These are phyloP conservation scores for Cyclotella baltica DNA, from an alignment of 108 stramenopile species.

Conservation along the genomic window DNA sequence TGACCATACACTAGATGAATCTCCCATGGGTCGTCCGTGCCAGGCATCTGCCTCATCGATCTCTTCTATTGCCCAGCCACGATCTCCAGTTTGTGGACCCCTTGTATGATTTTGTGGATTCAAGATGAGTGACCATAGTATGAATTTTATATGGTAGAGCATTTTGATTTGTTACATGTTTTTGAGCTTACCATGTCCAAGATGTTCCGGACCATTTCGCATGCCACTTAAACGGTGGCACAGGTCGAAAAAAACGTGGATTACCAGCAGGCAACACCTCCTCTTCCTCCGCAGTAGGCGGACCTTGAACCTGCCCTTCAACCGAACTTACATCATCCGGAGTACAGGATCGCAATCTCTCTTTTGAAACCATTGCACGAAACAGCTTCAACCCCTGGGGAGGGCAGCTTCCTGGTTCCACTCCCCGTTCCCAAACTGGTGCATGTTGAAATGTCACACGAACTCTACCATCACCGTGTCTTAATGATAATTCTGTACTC, in stretches of 20 bases:
- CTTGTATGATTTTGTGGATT: background rate
- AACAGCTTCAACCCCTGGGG: conserved; percentile 86
- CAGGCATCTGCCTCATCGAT: conserved; percentile 86
- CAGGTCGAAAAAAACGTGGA: conserved; percentile 72
- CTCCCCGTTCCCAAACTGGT: conserved; percentile 83
- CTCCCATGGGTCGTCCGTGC: conserved; percentile 74
- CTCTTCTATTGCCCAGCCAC: conserved; percentile 79
- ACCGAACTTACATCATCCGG: conserved; percentile 12
- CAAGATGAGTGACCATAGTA: background rate
- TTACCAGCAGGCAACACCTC: conserved; percentile 59
- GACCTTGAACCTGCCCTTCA: conserved; percentile 49
- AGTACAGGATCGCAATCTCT: conserved; percentile 57
- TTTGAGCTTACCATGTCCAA: conserved; percentile 71
- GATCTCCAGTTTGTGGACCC: conserved; percentile 79
- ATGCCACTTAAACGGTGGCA: conserved; percentile 87
- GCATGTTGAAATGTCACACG: conserved; percentile 88
- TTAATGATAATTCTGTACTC: conserved; percentile 81
- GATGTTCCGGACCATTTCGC: conserved; percentile 80
- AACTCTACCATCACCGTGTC: conserved; percentile 79
- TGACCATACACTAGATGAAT: conserved; percentile 66
- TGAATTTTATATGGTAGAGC: background rate
- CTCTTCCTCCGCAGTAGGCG: conserved; percentile 75
- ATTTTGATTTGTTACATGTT: background rate
- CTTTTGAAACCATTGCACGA: conserved; percentile 74
- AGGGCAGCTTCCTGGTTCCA: conserved; percentile 81